Percentiles rank a stretch among this genome's conserved stretches.
Evolutionary conservation across 2,329 filamentous ascomycete genomes (phyloP).

Genomic region (Penicillium sp.): DNA sequence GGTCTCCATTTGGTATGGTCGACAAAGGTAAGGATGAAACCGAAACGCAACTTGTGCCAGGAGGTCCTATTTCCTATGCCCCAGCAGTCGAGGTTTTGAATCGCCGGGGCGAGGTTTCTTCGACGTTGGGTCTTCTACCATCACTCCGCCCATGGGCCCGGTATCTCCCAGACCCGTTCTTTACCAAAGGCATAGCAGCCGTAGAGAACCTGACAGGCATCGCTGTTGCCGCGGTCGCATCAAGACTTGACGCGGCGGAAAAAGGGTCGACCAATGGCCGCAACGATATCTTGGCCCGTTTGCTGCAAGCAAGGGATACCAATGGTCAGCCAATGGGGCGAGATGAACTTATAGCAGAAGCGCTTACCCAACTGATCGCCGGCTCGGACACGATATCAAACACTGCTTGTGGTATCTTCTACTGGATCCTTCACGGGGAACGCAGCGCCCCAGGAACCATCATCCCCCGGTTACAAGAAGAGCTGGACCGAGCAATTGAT

Average conservation of each 20-base stretch:
- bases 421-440: conserved; percentile 31
- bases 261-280: conserved; percentile 18
- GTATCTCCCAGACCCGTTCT: conserved; percentile 28
- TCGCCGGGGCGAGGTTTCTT: conserved; percentile 23
- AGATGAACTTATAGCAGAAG: conserved; percentile 34
- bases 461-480: conserved; percentile 15
- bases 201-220: conserved; percentile 31
- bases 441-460: conserved; percentile 16
- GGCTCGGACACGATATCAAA: conserved; percentile 39
- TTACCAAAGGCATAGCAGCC: conserved; percentile 27
- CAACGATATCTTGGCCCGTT: conserved; percentile 34
- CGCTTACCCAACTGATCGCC: conserved; percentile 37
- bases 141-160: conserved; percentile 14
- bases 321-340: conserved; percentile 31
- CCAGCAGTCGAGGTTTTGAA: conserved; percentile 23
- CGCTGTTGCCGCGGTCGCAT: conserved; percentile 18
- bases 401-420: conserved; percentile 27
- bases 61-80: conserved; percentile 19
- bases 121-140: conserved; percentile 21
- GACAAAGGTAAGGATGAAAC: conserved; percentile 24
- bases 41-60: conserved; percentile 14
- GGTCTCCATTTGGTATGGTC: conserved; percentile 26
- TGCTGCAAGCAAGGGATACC: conserved; percentile 32
- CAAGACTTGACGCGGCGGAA: conserved; percentile 16
- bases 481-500: conserved; percentile 28